Percentiles rank a stretch among this genome's conserved stretches.
Conservation (phyloP, 2,329 filamentous ascomycete genomes). For the Peltaster fructicola region DNA sequence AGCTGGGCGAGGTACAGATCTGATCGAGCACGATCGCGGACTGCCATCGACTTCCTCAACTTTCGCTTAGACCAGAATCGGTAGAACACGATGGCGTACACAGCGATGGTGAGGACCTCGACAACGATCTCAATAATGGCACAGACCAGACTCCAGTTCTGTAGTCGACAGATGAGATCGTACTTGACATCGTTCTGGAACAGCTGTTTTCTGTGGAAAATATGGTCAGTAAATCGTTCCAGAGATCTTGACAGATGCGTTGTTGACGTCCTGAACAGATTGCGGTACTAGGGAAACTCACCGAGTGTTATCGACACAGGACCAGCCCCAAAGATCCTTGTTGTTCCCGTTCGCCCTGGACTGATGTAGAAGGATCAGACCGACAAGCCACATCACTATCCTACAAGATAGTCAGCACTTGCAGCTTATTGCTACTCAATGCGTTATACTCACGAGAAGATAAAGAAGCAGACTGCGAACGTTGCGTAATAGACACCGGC, state of each 20-base stretch:
- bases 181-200: slow-evolving; percentile 75
- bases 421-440: no score
- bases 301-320: slow-evolving; percentile 81
- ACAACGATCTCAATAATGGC: slow-evolving; percentile 93
- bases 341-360: slow-evolving; percentile 53
- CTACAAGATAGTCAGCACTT: no score
- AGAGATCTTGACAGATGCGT: no score
- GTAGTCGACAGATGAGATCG: slow-evolving; percentile 71
- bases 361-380: slow-evolving; percentile 68
- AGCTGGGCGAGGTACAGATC: slow-evolving; percentile 71
- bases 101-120: slow-evolving; percentile 74
- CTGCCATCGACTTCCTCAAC: slow-evolving; percentile 91
- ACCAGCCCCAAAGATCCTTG: slow-evolving; percentile 95
- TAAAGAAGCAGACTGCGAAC: slow-evolving; percentile 85
- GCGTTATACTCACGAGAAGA: no score
- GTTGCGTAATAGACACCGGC: slow-evolving; percentile 88
- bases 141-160: slow-evolving; percentile 94
- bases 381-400: slow-evolving; percentile 79
- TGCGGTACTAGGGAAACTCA: no score
- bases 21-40: slow-evolving; percentile 81
- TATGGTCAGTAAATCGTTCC: no score
- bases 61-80: slow-evolving; percentile 93
- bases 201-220: slow-evolving; percentile 46
- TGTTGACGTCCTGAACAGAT: no score
- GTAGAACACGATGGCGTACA: slow-evolving; percentile 93